Evolutionary conservation across 352 stramenopile genomes (phyloP), one percentile per base, ranked within the genome.

Genomic region (Phytophthora litchii): DNA sequence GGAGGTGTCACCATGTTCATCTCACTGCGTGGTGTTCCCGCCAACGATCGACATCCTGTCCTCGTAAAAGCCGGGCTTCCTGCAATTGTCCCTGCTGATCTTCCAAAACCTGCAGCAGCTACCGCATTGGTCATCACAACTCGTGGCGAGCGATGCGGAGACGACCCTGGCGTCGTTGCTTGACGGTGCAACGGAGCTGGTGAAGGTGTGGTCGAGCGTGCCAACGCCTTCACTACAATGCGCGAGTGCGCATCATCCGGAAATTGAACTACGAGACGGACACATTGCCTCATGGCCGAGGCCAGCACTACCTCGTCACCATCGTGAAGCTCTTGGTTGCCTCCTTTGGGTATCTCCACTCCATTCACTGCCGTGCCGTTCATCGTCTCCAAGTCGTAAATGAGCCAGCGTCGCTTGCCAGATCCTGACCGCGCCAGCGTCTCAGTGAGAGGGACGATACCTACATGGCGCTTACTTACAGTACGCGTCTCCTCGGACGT

Each of bases 341-440:
- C 72, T 47, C 81, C 79, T 10, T 68, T 64, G 13, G 73, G 56
- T 1, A 92, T 37, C 25, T 88, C 76, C 29, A 83, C 70, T 58
- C 83, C 83, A 43, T 93, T 95, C 25, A 93, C 71, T 12, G 75
- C 74, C 23, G 86, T 95, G 25, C 86, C 86, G 60, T 95, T 92
- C 63, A 90, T 82, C 2, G 82, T 88, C 34, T 88, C 76, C 16
- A 93, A 65, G 44, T 95, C 86, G 46, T 92, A 84, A 19, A 95
- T 67, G 31, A 93, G 61, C 86, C 86, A 95, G 21, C 75, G 78
- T 12, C 60, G 56, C 35, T 65, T 64, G 32, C 43, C 37, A 11
- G 29, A 29, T 2, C 36, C 25, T 21, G 53, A 36, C n/a, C 37
- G 41, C 3, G 42, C 31, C 49, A 56, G 29, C 32, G 53, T 55